Base-by-base conservation (phyloP, 768 basidiomycete species). In the Strobilomyces echinocephalus region DNA sequence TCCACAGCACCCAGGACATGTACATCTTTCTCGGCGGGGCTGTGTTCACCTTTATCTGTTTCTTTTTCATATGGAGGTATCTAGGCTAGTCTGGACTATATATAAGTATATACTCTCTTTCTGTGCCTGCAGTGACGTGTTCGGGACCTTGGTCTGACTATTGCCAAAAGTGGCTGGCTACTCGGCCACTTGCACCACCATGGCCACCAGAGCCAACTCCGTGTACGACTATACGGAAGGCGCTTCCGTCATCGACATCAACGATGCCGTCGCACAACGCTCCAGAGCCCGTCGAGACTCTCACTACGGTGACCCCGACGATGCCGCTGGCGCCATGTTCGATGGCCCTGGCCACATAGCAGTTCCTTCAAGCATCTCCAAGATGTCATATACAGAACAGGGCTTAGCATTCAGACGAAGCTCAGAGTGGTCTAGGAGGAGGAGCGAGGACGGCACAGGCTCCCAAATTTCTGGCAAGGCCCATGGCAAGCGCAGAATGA, bases 1-100 rank as follows among this genome's bases (percentile, higher is more conserved):
- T 24, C 33, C 40, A 10, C 67, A 95, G 95, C 66, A 93, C 87
- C 40, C 95, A 95, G 67, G 95, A 99, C 66, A 91, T 87, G 77
- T 95, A 91, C 60, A 95, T 99, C 57, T 94, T 99, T 72, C 68
- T 89, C 44, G 86, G 73, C 3, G 95, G 95, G 2, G 88, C 87
- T 1, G 71, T 88, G 21, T 81, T 91, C 68, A 97, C 95, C 10
- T 88, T 98, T 68, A 77, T 97, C 71, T 92, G 87, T 72, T 97
- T 98, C 75, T 95, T 82, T 73, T 70, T 92, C 59, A 98, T 97
- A 62, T 91, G 91, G 87, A 81, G 81, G 61, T 97, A 93, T 69
- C 73, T 98, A 44, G 95, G 88, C 48, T 79, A 70, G 70, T 40
- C 7, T 3, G 35, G 20, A 48, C 33, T 46, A 35, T 52, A 24